These are phyloP conservation scores for Parachaetomium inaequale DNA, from an alignment of 495 filamentous ascomycete species.

Conservation along the genomic window DNA sequence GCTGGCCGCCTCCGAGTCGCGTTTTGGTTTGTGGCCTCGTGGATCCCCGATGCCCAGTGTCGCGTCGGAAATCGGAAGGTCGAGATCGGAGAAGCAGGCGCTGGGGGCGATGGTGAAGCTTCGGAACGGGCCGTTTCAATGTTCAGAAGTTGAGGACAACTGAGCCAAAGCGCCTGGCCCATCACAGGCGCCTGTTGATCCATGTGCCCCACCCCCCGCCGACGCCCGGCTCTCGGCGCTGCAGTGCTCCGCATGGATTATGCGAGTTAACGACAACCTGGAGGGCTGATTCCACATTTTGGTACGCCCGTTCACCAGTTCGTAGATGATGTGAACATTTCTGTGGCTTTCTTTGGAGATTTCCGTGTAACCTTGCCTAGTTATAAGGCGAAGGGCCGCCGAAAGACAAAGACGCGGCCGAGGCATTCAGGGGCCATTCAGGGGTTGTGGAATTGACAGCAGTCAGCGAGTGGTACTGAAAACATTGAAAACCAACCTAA, in stretches of 20 bases:
- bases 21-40: conserved; percentile 17
- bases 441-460: not conserved
- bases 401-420: too few relatives aligned
- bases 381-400: too few relatives aligned
- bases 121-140: not conserved
- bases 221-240: conserved; percentile 23
- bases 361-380: not conserved
- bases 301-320: too few relatives aligned
- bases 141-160: conserved; percentile 21
- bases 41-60: not conserved
- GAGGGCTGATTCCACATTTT: too few relatives aligned
- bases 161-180: conserved; percentile 24
- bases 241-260: not conserved
- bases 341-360: not conserved
- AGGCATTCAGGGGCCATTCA: not conserved
- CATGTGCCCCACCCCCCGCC: conserved; percentile 26
- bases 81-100: not conserved
- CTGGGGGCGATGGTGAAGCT: not conserved
- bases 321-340: too few relatives aligned
- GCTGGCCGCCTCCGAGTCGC: conserved; percentile 18
- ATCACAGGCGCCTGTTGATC: conserved; percentile 19
- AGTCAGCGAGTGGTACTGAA: too few relatives aligned
- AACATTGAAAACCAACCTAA: too few relatives aligned
- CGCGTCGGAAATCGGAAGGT: too few relatives aligned
- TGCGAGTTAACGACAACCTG: too few relatives aligned